A percentile compares a stretch with the other conserved stretches of the same genome.
Evolutionary conservation across 1,284 basidiomycete genomes (phyloP).

Genomic region (Phylloboletellus chloephorus): DNA sequence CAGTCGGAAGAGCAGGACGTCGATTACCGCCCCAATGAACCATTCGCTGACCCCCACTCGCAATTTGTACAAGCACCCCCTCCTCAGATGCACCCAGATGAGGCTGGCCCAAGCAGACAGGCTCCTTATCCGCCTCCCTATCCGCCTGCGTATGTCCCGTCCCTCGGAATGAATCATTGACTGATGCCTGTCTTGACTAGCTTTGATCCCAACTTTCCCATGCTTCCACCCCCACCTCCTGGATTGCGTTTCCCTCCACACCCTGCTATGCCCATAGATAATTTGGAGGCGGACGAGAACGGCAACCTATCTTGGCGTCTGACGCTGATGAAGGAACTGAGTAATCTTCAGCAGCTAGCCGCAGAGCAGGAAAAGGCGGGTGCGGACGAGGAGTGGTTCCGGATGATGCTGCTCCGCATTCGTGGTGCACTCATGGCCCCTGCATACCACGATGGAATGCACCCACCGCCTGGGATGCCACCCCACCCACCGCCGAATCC

Average conservation of each 20-base stretch:
- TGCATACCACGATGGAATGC: constrained; percentile 55
- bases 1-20: constrained; percentile 51
- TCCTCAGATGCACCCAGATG: constrained; percentile 51
- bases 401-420: constrained; percentile 73
- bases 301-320: constrained; percentile 74
- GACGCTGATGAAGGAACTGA: constrained; percentile 73
- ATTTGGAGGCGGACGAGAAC: constrained; percentile 66
- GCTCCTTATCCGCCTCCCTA: constrained; percentile 54
- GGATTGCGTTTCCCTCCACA: constrained; percentile 57
- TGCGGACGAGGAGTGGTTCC: constrained; percentile 73
- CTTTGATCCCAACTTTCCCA: constrained; percentile 63
- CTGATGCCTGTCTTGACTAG: constrained; percentile 32
- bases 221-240: constrained; percentile 51
- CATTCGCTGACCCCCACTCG: constrained; percentile 49
- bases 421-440: constrained; percentile 62
- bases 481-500: constrained; percentile 33
- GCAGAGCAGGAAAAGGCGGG: constrained; percentile 74
- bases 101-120: constrained; percentile 52
- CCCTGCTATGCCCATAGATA: constrained; percentile 56
- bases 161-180: not conserved
- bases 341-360: constrained; percentile 64
- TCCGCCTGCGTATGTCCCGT: constrained; percentile 32
- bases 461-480: constrained; percentile 46
- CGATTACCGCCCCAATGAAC: constrained; percentile 53
- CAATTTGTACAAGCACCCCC: constrained; percentile 48